These are phyloP conservation scores for Gracilariopsis chorda DNA, from an alignment of 23 red algal species.

Conservation along the genomic window DNA sequence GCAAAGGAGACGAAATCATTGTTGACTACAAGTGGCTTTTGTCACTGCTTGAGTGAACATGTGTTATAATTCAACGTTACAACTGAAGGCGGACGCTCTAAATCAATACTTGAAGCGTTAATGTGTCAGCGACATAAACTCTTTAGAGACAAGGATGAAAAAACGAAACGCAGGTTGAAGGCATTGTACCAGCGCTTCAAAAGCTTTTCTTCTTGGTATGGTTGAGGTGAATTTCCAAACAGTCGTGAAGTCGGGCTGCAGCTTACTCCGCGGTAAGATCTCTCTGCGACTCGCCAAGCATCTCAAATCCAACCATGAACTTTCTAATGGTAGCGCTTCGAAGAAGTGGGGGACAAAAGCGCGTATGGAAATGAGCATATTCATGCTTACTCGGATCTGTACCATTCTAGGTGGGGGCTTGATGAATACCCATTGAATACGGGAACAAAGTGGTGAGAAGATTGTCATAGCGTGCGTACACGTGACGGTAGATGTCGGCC, in stretches of 20 bases:
- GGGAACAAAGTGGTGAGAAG: constrained; percentile 91
- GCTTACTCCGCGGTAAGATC: constrained; percentile 97
- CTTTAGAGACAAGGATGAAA: too few relatives aligned
- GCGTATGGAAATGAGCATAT: constrained; percentile 81
- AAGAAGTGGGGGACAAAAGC: constrained; percentile 93
- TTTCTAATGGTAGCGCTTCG: constrained; percentile 91
- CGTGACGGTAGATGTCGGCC: constrained; percentile 89
- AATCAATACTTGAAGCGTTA: too few relatives aligned
- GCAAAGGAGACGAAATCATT: not conserved
- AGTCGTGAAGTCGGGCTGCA: constrained; percentile 65
- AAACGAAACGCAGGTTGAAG: too few relatives aligned
- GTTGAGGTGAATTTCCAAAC: constrained; percentile 83
- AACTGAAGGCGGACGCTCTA: too few relatives aligned
- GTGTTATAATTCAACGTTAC: too few relatives aligned
- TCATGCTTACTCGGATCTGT: constrained; percentile 36
- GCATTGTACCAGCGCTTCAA: too few relatives aligned
- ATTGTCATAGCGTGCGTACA: constrained; percentile 93
- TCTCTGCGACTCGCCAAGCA: constrained; percentile 95
- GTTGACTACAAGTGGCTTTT: too few relatives aligned
- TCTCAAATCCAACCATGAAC: constrained; percentile 99
- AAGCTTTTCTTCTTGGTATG: constrained; percentile 20
- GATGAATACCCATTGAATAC: constrained; percentile 95
- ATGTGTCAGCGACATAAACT: too few relatives aligned
- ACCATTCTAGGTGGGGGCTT: constrained; percentile 67
- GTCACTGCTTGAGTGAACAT: too few relatives aligned